Evolutionary conservation across 805 yeast species (phyloP).

Genomic region (Candida saitoana): DNA sequence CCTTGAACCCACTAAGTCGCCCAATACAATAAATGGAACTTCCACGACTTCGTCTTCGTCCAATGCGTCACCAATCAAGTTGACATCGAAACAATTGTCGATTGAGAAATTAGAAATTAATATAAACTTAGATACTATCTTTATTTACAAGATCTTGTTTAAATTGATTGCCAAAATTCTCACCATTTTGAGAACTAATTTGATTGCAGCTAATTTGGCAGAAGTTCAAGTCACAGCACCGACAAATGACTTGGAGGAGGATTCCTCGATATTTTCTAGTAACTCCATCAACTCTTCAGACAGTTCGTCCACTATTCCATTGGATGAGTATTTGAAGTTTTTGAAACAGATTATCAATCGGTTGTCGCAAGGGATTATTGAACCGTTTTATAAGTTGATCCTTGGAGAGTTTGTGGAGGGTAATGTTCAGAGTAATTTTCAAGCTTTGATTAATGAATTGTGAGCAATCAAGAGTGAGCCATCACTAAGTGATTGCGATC

Average conservation of each 20-base stretch:
- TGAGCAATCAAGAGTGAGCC: too few relatives aligned
- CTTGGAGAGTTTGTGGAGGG: slow-evolving; percentile 29
- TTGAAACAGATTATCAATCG: slow-evolving; percentile 25
- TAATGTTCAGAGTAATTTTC: slow-evolving; percentile 26
- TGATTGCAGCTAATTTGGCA: slow-evolving; percentile 7
- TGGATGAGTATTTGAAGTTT: slow-evolving; percentile 30
- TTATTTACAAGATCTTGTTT: slow-evolving; percentile 33
- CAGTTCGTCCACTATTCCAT: slow-evolving; percentile 17
- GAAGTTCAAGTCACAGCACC: neutral
- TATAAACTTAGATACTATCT: slow-evolving; percentile 35
- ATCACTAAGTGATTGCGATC: too few relatives aligned
- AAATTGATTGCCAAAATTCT: slow-evolving; percentile 26
- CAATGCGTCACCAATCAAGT: slow-evolving; percentile 34
- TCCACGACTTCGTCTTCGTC: slow-evolving; percentile 5
- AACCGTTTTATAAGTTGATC: slow-evolving; percentile 32
- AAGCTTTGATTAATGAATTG: slow-evolving; percentile 18
- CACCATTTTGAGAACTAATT: slow-evolving; percentile 22
- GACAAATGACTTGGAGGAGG: slow-evolving; percentile 18
- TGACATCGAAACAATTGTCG: slow-evolving; percentile 37
- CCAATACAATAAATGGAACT: slow-evolving; percentile 3
- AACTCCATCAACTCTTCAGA: slow-evolving; percentile 21
- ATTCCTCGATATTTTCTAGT: slow-evolving; percentile 34
- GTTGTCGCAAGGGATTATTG: slow-evolving; percentile 32
- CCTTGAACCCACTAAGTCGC: neutral
- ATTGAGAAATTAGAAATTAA: slow-evolving; percentile 44